Conservation (phyloP, 768 basidiomycete species). For the Thelephora ganbajun region DNA sequence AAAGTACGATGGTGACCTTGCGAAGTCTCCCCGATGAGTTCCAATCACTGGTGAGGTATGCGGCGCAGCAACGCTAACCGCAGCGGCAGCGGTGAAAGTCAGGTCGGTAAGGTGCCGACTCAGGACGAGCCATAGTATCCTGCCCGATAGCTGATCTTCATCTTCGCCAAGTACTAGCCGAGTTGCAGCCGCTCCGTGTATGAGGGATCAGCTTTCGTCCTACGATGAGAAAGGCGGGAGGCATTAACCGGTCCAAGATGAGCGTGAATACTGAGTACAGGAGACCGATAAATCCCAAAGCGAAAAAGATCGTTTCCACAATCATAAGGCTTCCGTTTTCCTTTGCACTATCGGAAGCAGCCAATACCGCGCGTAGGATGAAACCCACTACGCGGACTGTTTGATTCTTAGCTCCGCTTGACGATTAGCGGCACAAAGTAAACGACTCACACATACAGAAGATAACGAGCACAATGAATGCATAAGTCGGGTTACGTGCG, state of each 20-base stretch:
- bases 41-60: not conserved
- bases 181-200: too few relatives aligned
- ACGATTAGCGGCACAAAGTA: not conserved
- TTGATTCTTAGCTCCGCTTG: not conserved
- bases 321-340: constrained; percentile 16
- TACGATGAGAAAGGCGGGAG: too few relatives aligned
- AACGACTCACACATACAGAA: constrained; percentile 16
- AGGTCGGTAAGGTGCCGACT: constrained; percentile 13
- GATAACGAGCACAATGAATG: constrained; percentile 14
- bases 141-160: not conserved
- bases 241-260: constrained; percentile 19
- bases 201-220: too few relatives aligned
- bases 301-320: constrained; percentile 16
- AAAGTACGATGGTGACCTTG: constrained; percentile 16
- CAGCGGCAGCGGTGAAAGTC: constrained; percentile 12
- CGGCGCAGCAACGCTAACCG: constrained; percentile 10
- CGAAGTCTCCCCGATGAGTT: constrained; percentile 14
- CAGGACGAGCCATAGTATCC: constrained; percentile 11
- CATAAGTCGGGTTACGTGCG: constrained; percentile 12
- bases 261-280: constrained; percentile 21
- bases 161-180: not conserved
- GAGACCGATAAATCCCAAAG: constrained; percentile 20
- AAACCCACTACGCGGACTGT: constrained; percentile 19
- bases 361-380: constrained; percentile 15
- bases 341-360: constrained; percentile 12